Conservation (phyloP, 2,329 filamentous ascomycete species). For the Myriosclerotinia curreyana region DNA sequence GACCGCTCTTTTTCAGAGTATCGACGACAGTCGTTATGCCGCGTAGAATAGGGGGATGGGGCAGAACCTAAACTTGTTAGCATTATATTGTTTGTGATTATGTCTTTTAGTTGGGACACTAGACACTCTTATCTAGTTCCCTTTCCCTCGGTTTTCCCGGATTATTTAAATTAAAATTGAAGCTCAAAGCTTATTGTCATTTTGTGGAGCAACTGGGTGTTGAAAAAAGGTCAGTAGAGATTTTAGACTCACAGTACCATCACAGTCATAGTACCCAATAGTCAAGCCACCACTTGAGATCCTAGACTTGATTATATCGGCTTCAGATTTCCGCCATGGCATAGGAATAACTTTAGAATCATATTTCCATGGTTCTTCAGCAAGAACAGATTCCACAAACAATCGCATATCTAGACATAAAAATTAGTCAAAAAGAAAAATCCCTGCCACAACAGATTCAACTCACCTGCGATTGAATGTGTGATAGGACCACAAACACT, state of each 20-base stretch:
- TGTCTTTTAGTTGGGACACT: not conserved
- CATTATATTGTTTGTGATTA: accelerated
- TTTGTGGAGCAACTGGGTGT: no score
- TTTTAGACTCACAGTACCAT: slow-evolving; percentile 36
- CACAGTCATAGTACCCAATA: slow-evolving; percentile 40
- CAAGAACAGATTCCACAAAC: slow-evolving; percentile 40
- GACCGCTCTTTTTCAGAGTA: slow-evolving; percentile 50
- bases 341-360: slow-evolving; percentile 46
- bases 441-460: no score
- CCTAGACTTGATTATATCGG: slow-evolving; percentile 39
- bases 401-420: slow-evolving; percentile 37
- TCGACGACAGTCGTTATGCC: slow-evolving; percentile 51
- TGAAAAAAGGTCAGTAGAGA: not conserved
- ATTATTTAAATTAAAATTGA: slow-evolving; percentile 39
- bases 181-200: slow-evolving; percentile 33
- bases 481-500: slow-evolving; percentile 38
- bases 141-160: not conserved
- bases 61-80: slow-evolving; percentile 24
- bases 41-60: slow-evolving; percentile 56
- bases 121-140: not conserved
- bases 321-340: slow-evolving; percentile 39
- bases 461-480: slow-evolving; percentile 43
- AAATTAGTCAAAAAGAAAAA: no score
- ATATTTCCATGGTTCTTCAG: slow-evolving; percentile 40
- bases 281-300: slow-evolving; percentile 40